phyloP scores from a whole-genome alignment of 1,284 basidiomycete species.

The Stygiomarasmius scandens region DNA sequence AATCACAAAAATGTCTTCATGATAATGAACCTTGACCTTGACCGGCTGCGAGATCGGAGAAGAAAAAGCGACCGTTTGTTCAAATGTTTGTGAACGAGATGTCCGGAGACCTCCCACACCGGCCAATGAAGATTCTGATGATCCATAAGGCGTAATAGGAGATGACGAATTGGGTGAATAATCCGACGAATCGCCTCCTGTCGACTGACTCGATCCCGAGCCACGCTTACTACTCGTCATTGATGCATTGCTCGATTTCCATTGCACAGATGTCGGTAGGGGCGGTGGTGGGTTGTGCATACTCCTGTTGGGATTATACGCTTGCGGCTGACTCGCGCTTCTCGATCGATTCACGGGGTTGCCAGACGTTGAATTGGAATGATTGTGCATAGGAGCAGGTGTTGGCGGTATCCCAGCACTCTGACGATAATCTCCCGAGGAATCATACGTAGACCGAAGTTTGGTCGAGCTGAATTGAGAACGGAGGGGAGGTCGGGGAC shows the following conservation, averaged over 20 bases:
- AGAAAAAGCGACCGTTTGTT: constrained; percentile 33
- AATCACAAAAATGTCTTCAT: constrained; percentile 91
- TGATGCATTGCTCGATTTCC: constrained; percentile 56
- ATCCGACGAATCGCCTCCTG: constrained; percentile 73
- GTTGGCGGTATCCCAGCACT: constrained; percentile 19
- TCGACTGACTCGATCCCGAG: constrained; percentile 80
- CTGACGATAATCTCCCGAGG: constrained; percentile 23
- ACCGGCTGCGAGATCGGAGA: constrained; percentile 48
- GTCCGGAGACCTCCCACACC: constrained; percentile 50
- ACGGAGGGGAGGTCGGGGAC: constrained; percentile 56
- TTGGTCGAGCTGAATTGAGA: constrained; percentile 75
- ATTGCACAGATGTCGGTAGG: constrained; percentile 54
- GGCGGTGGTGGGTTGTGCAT: constrained; percentile 49
- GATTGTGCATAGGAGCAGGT: constrained; percentile 16
- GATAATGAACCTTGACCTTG: constrained; percentile 87
- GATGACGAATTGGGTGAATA: constrained; percentile 81
- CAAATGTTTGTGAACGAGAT: constrained; percentile 56
- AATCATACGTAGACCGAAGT: constrained; percentile 56
- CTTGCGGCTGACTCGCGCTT: constrained; percentile 75
- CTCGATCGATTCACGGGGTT: constrained; percentile 53
- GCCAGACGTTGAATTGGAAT: not conserved
- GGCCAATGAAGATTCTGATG: constrained; percentile 74
- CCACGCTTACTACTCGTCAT: constrained; percentile 66
- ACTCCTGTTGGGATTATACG: constrained; percentile 55
- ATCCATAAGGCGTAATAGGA: constrained; percentile 84